These are phyloP conservation scores for Sporothrix humicola DNA, from an alignment of 2,329 filamentous ascomycete species.

Conservation along the genomic window DNA sequence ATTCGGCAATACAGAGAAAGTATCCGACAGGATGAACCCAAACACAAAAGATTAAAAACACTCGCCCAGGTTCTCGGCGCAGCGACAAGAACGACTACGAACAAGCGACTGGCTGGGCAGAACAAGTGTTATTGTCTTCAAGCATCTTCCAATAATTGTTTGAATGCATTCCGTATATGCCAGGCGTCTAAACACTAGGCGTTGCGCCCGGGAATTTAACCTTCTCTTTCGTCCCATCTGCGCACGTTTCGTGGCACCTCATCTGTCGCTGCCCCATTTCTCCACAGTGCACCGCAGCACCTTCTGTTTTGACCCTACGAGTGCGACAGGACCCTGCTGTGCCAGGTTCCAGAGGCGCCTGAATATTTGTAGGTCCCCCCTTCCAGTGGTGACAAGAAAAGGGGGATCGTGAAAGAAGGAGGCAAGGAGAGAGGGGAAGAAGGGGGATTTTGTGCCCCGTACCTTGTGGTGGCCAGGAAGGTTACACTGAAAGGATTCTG, in stretches of 20 bases:
- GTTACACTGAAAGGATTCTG: constrained; percentile 13
- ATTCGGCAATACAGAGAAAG: neutral
- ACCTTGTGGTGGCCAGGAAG: neutral
- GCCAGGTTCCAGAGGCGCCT: neutral
- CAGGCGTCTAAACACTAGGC: neutral
- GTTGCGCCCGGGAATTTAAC: neutral
- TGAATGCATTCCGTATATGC: no score
- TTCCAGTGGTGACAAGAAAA: neutral
- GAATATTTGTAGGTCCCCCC: no score
- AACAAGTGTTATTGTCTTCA: neutral
- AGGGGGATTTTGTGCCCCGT: neutral
- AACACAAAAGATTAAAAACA: neutral
- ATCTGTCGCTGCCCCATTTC: neutral
- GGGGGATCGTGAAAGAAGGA: neutral
- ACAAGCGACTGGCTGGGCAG: neutral
- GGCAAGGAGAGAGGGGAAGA: neutral
- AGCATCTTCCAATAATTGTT: neutral
- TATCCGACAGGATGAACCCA: neutral
- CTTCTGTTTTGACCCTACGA: neutral
- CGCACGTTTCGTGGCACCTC: constrained; percentile 13
- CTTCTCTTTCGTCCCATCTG: constrained; percentile 2
- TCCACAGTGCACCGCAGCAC: constrained; percentile 3
- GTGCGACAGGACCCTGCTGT: neutral
- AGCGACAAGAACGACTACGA: neutral
- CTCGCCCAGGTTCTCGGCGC: neutral